Evolutionary conservation across 1,284 basidiomycete species (phyloP), one percentile per base, ranked within the genome.

Genomic region (Stereum hirsutum): DNA sequence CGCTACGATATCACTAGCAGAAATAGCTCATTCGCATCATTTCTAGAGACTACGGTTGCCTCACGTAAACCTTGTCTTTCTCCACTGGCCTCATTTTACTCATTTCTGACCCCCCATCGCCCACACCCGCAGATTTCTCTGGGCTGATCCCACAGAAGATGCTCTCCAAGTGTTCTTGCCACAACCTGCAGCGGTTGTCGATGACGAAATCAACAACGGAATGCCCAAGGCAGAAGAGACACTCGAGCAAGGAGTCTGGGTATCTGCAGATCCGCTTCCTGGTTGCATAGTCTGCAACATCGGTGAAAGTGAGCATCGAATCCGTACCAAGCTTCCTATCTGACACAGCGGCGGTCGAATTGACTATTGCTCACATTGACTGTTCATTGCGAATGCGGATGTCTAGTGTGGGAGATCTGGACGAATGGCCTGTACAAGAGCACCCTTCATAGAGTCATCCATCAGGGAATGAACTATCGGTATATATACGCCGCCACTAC

Each of bases 391-490:
- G n/a, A n/a, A n/a, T n/a, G n/a, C n/a, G n/a, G n/a, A n/a, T n/a
- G n/a, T 15, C 2, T 49, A 84, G 81, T 87, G 83, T 88, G 85
- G 83, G 85, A 90, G 68, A 72, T 81, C 31, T 91, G 89, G 89
- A 81, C 81, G 10, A 79, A 82, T 51, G 87, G 87, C 0, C 57
- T 91, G 43, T 91, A 91, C 56, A 73, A 70, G 52, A 73, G 75
- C 43, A 90, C 89, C 1, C 63, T 91, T 17, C 88, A 91, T 57
- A 72, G 86, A 6, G 88, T 91, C 7, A 65, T 91, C 4, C 88
- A 91, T 52, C 64, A 67, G 47, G 74, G 77, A 5, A 64, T 70
- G 6, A 85, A 83, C 56, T 89, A 88, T 58, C 74, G 89, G 81
- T 85, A 49, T 27, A 62, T 48, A n/a, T n/a, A n/a, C n/a, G n/a